Conservation (phyloP, 139 green algal genomes). For the Chlorella sp. region DNA sequence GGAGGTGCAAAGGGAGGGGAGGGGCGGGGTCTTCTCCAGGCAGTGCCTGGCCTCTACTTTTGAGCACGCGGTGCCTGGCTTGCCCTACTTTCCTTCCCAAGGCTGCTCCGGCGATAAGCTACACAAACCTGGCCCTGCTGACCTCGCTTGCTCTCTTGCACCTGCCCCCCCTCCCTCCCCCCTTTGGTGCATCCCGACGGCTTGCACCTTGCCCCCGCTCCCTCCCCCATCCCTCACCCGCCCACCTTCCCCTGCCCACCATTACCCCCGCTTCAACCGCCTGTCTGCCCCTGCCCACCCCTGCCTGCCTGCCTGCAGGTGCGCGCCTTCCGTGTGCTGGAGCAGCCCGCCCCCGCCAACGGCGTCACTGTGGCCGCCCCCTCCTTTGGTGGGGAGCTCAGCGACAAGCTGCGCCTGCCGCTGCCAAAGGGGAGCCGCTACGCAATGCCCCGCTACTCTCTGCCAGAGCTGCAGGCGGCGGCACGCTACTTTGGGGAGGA, state of each 20-base stretch:
- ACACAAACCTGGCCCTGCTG: no score
- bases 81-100: background rate
- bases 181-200: background rate
- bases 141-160: no score
- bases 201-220: background rate
- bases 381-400: slow-evolving; percentile 13
- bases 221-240: no score
- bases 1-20: no score
- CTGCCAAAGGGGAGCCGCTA: background rate
- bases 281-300: background rate
- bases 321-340: slow-evolving; percentile 47
- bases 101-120: background rate
- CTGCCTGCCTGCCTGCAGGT: slow-evolving; percentile 36
- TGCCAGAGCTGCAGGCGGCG: background rate
- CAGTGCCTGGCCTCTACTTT: no score
- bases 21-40: no score
- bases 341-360: slow-evolving; percentile 32
- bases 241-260: background rate
- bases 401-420: slow-evolving; percentile 27
- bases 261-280: no score
- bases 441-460: slow-evolving; percentile 8
- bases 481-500: background rate
- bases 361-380: slow-evolving; percentile 23
- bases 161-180: background rate
- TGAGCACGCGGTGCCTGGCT: background rate